Evolutionary conservation across 345 rosid genomes (phyloP), one percentile per base, ranked within the genome.

Genomic region (Salix suchowensis): DNA sequence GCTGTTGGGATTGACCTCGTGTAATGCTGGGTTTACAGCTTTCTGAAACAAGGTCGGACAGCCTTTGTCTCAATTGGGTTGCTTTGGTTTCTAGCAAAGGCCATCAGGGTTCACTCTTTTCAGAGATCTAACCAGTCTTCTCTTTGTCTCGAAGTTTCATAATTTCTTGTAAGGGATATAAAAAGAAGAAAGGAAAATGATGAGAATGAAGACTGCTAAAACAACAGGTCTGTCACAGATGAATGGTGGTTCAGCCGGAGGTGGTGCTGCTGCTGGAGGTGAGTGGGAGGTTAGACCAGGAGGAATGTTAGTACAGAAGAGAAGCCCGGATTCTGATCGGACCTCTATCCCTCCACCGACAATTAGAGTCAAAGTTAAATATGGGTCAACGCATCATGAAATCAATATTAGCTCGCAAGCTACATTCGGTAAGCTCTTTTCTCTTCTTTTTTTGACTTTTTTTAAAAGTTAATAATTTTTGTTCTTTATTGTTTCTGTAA

Each of bases 281-380:
- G 95, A 91, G 26, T 96, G 93, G 98, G 99, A 96, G 87, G 81
- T 94, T 74, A 86, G 99, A 77, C 99, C 99, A 19, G 98, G 99
- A 8, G 99, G 99, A 44, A 96, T 96, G 99, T 76, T 96, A 76
- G 99, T 96, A 13, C 99, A 96, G 88, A 96, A 92, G 82, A 88
- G 99, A 8, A 86, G 76, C 80, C 91, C 89, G 76, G 94, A 90
- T 71, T 87, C 90, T 71, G 96, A 91, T 80, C 89, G 87, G 74
- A 52, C 40, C 77, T 77, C 93, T 62, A 76, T 82, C 68, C 92
- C 96, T 26, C 93, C 96, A 28, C 97, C 97, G 82, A 87, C 91
- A 80, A 89, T 96, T 76, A 86, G 98, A 83, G 94, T 93, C 71
- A 86, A 92, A 85, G 92, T 96, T 82, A 96, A 96, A 82, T 88